Conservation (phyloP, 495 filamentous ascomycete genomes). For the Apodospora peruviana region DNA sequence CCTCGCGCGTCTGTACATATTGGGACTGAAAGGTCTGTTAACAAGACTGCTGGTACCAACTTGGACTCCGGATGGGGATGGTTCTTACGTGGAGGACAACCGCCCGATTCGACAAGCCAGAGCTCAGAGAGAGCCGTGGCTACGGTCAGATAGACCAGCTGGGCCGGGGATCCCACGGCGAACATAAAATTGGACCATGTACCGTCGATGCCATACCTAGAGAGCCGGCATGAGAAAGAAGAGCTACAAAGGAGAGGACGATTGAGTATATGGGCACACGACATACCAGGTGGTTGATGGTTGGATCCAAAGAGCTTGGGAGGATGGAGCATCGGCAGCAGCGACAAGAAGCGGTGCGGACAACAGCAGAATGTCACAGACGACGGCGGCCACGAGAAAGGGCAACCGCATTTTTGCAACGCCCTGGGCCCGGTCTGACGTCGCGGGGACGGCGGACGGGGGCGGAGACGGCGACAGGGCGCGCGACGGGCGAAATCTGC, state of each 20-base stretch:
- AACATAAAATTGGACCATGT: conserved; percentile 50
- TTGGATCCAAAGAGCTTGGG: conserved; percentile 31
- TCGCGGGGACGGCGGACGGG: conserved; percentile 8
- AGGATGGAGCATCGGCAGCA: conserved; percentile 21
- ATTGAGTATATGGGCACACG: not conserved
- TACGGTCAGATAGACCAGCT: conserved; percentile 51
- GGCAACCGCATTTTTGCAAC: conserved; percentile 30
- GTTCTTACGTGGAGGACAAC: conserved; percentile 41
- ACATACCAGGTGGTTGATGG: conserved; percentile 39
- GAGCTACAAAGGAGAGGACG: not conserved
- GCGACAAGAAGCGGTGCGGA: conserved; percentile 27
- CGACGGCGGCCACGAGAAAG: conserved; percentile 25
- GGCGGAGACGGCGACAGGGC: conserved; percentile 7
- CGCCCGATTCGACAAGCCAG: conserved; percentile 49
- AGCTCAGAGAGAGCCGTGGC: conserved; percentile 53
- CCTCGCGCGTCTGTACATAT: conserved; percentile 44
- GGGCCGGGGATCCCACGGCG: conserved; percentile 50
- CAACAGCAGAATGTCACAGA: conserved; percentile 33
- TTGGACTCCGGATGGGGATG: not conserved
- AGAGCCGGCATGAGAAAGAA: not conserved
- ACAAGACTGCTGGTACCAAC: conserved; percentile 11
- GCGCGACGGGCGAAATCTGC: conserved; percentile 6
- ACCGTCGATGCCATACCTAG: conserved; percentile 46
- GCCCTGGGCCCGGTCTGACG: conserved; percentile 17
- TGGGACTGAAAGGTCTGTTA: conserved; percentile 27